Evolutionary conservation across 345 rosid species (phyloP).

Genomic region (Citrus maxima): DNA sequence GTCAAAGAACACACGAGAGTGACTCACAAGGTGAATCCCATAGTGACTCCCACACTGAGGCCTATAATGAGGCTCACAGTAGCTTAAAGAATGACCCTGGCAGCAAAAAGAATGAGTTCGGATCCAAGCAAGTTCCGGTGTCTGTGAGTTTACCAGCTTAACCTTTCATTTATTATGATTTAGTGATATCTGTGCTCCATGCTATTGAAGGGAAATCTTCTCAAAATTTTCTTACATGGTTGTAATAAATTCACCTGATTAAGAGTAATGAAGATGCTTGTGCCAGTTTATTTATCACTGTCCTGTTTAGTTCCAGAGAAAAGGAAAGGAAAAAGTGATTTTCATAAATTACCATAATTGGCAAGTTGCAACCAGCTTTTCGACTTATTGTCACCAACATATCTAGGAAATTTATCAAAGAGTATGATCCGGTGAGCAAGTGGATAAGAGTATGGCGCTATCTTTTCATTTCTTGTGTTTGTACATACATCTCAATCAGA

Average conservation of each 20-base stretch:
- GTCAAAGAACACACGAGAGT: constrained; percentile 25
- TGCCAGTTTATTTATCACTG: neutral
- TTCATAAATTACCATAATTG: neutral
- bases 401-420: neutral
- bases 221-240: neutral
- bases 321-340: neutral
- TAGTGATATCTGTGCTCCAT: neutral
- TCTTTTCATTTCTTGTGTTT: neutral
- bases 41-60: neutral
- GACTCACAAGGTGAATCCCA: constrained; percentile 18
- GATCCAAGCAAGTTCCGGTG: constrained; percentile 31
- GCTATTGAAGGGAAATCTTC: neutral
- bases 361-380: neutral
- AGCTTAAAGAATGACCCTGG: constrained; percentile 12
- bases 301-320: neutral
- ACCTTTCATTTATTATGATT: neutral
- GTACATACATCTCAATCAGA: neutral
- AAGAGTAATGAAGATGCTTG: neutral
- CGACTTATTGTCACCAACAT: neutral
- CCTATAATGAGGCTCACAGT: neutral
- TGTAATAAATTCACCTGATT: neutral
- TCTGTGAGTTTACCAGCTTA: constrained; percentile 34
- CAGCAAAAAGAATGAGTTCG: constrained; percentile 12
- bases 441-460: neutral
- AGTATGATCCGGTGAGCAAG: neutral